Conservation (phyloP, 1,284 basidiomycete genomes). For the Ustilago esculenta region DNA sequence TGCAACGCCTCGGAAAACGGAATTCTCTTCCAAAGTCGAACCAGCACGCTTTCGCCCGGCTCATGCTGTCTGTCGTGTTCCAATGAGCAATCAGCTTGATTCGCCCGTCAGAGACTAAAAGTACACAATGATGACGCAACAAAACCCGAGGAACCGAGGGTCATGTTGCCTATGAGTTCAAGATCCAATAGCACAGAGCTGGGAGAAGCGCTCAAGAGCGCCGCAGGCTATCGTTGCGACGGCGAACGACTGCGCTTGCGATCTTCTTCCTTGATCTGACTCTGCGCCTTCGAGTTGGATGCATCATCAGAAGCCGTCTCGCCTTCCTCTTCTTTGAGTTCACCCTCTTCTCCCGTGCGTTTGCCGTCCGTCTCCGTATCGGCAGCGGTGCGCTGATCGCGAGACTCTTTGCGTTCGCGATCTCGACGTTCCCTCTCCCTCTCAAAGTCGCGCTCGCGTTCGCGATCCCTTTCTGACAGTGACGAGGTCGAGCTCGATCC, state of each 20-base stretch:
- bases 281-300: conserved; percentile 6
- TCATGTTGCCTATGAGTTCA: not conserved
- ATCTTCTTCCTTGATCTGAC: conserved; percentile 33
- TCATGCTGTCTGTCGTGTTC: not conserved
- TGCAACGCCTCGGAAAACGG: conserved; percentile 17
- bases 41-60: not conserved
- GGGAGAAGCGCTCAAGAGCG: too few species aligned
- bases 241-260: conserved; percentile 47
- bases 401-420: conserved; percentile 43
- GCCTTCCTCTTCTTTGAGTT: conserved; percentile 31
- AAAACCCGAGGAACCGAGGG: not conserved
- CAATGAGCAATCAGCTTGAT: not conserved
- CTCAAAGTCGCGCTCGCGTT: conserved; percentile 47
- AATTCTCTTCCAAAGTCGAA: not conserved
- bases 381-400: conserved; percentile 31
- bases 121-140: conserved; percentile 8
- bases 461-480: conserved; percentile 33
- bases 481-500: conserved; percentile 4
- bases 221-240: conserved; percentile 3
- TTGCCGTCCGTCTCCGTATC: conserved; percentile 9
- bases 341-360: conserved; percentile 32
- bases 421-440: conserved; percentile 43
- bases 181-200: too few species aligned
- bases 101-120: conserved; percentile 4
- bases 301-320: conserved; percentile 29